Evolutionary conservation across 176 grass and related monocot species (phyloP).

Genomic region (Aegilops sharonensis): DNA sequence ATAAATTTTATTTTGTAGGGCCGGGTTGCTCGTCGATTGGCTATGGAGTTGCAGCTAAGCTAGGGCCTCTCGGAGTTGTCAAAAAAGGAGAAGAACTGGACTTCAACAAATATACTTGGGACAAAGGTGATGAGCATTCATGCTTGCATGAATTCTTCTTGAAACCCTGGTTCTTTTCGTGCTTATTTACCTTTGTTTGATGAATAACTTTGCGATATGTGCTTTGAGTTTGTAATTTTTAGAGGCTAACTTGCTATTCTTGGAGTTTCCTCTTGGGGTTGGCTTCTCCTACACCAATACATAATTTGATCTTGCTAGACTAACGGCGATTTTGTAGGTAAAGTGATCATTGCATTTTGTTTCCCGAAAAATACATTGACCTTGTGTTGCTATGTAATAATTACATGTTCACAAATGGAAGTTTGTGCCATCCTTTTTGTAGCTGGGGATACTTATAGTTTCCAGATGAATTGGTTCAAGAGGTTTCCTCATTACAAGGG

Average conservation of each 20-base stretch:
- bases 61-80: slow-evolving; percentile 66
- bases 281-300: slow-evolving; percentile 87
- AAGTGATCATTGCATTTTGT: not conserved
- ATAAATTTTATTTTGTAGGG: slow-evolving; percentile 27
- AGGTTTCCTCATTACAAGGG: slow-evolving; percentile 29
- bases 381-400: not conserved
- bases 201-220: not conserved
- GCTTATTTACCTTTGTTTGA: not conserved
- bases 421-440: not conserved
- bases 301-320: slow-evolving; percentile 53
- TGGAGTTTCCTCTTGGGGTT: slow-evolving; percentile 76
- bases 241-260: slow-evolving; percentile 86
- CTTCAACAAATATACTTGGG: slow-evolving; percentile 80
- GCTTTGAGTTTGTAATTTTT: slow-evolving; percentile 2
- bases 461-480: slow-evolving; percentile 64
- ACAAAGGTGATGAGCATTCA: slow-evolving; percentile 49
- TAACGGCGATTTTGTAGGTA: slow-evolving; percentile 77
- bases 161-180: not conserved
- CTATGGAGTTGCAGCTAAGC: slow-evolving; percentile 72
- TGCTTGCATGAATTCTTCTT: not conserved
- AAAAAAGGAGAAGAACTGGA: slow-evolving; percentile 41
- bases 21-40: slow-evolving; percentile 84
- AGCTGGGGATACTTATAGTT: slow-evolving; percentile 72
- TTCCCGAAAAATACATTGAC: not conserved
- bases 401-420: slow-evolving; percentile 11